These are phyloP conservation scores for Metschnikowia gelsemii DNA, from an alignment of 805 yeast species.

Conservation along the genomic window DNA sequence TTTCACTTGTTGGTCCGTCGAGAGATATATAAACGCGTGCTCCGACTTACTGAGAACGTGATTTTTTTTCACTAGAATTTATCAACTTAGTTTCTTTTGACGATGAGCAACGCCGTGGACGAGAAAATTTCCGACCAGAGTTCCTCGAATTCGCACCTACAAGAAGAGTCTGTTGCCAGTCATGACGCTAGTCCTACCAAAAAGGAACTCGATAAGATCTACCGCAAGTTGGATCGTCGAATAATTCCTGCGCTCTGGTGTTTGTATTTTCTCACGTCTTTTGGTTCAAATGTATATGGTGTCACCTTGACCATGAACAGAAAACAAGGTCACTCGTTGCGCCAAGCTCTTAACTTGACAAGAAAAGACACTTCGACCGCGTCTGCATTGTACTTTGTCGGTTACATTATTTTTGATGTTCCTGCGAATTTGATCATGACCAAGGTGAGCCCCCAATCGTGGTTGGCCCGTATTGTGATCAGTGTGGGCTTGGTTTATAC, in stretches of 20 bases:
- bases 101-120: constrained; percentile 4
- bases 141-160: constrained; percentile 7
- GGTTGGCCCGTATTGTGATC: constrained; percentile 77
- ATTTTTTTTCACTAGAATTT: neutral
- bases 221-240: constrained; percentile 63
- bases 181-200: constrained; percentile 4
- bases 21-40: neutral
- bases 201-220: constrained; percentile 48
- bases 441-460: constrained; percentile 75
- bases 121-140: constrained; percentile 5
- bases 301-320: constrained; percentile 77
- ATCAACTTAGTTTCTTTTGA: neutral
- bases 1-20: neutral
- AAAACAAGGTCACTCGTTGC: constrained; percentile 58
- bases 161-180: constrained; percentile 14
- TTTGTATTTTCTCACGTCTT: constrained; percentile 73
- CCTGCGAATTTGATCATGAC: constrained; percentile 89
- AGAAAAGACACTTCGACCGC: constrained; percentile 67
- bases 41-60: neutral
- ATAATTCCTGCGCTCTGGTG: constrained; percentile 84
- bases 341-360: constrained; percentile 49
- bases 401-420: constrained; percentile 78
- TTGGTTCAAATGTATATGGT: constrained; percentile 76
- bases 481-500: constrained; percentile 76
- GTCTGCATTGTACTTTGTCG: constrained; percentile 78